Conservation (phyloP, 306 rosid species). For the Alnus rubra region DNA sequence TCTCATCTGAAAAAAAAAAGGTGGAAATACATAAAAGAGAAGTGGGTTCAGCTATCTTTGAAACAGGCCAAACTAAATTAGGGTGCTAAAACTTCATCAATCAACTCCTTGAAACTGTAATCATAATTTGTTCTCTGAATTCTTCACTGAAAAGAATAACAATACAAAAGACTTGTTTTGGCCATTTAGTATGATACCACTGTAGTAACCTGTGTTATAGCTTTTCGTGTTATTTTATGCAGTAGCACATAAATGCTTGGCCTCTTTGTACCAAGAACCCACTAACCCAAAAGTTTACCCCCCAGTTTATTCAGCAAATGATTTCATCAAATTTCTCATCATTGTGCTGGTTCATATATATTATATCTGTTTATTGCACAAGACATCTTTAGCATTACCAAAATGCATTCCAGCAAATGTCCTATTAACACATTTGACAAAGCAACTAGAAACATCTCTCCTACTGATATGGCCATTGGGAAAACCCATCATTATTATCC, state of each 20-base stretch:
- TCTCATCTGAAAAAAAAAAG: neutral
- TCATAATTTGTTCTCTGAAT: neutral
- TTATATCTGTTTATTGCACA: neutral
- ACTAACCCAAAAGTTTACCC: neutral
- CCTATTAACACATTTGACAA: neutral
- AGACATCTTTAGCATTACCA: neutral
- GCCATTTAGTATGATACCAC: neutral
- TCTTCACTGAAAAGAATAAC: neutral
- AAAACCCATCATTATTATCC: neutral
- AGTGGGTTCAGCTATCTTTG: neutral
- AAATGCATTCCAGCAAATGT: neutral
- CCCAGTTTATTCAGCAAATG: neutral
- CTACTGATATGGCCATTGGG: neutral
- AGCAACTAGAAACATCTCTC: neutral
- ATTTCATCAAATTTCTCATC: constrained; percentile 5
- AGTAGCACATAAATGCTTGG: neutral
- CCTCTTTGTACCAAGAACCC: neutral
- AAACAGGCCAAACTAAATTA: neutral
- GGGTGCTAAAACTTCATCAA: neutral
- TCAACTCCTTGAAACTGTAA: neutral
- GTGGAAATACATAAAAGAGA: neutral
- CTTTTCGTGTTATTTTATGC: neutral
- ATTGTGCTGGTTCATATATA: neutral
- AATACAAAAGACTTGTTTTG: neutral
- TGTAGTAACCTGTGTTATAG: neutral